phyloP scores from a whole-genome alignment of 345 rosid species.

The Eucalyptus sp. region DNA sequence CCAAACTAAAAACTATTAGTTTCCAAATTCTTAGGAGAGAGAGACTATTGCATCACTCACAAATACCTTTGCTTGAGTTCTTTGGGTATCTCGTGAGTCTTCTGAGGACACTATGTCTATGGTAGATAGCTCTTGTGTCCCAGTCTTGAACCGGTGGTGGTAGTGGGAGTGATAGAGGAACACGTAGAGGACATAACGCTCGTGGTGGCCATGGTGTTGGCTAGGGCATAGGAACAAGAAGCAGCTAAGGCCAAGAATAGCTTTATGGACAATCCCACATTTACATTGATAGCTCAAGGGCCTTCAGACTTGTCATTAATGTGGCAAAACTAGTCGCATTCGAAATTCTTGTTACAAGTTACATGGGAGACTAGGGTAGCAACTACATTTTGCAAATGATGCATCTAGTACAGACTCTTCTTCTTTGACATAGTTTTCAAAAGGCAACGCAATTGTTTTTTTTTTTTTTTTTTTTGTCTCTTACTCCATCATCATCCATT shows the following conservation, averaged over 20 bases:
- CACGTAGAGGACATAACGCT: background rate
- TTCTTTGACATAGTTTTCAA: background rate
- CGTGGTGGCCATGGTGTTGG: background rate
- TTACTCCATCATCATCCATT: too few relatives aligned
- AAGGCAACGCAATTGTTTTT: background rate
- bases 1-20: too few relatives aligned
- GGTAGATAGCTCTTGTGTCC: background rate
- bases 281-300: background rate
- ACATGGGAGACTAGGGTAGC: background rate
- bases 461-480: too few relatives aligned
- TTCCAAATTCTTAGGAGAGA: background rate
- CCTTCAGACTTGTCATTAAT: background rate
- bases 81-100: background rate
- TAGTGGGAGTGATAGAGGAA: background rate
- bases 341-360: background rate
- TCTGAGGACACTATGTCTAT: background rate
- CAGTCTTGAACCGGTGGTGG: background rate
- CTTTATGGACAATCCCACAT: background rate
- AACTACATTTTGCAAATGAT: background rate
- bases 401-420: background rate
- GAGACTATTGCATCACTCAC: background rate
- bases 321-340: background rate
- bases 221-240: background rate
- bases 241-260: background rate
- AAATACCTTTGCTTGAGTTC: background rate